A percentile compares a stretch with the other conserved stretches of the same genome.
These are phyloP conservation scores for Solanum hybrid DNA, from an alignment of 305 asterid genomes.

Conservation along the genomic window DNA sequence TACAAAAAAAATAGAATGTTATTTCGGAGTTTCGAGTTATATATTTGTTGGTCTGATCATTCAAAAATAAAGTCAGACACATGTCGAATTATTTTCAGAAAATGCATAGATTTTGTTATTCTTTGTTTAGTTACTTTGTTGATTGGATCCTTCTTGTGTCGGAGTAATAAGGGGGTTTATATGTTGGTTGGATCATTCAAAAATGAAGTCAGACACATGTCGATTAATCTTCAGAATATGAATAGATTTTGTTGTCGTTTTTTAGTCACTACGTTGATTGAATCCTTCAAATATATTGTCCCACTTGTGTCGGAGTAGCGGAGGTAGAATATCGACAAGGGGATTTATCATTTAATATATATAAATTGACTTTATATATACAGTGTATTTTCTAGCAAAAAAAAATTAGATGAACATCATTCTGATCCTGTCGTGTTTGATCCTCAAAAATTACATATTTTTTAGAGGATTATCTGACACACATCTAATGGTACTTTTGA, in stretches of 20 bases:
- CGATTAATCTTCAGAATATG: background rate
- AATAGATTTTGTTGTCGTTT: background rate
- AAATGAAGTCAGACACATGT: background rate
- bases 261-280: background rate
- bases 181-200: background rate
- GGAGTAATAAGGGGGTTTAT: background rate
- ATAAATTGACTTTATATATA: background rate
- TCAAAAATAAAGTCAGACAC: background rate
- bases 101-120: background rate
- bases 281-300: background rate
- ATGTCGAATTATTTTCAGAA: background rate
- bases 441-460: background rate
- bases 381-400: background rate
- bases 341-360: background rate
- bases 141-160: background rate
- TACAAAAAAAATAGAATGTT: background rate
- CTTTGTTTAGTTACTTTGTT: background rate
- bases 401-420: background rate
- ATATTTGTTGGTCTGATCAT: background rate
- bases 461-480: background rate
- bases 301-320: no score
- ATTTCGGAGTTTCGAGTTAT: background rate
- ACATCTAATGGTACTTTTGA: fast-evolving
- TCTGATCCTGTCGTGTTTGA: background rate
- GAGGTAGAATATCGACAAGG: background rate